phyloP scores from a whole-genome alignment of 345 rosid genomes.

The Raphanus raphanistrum region DNA sequence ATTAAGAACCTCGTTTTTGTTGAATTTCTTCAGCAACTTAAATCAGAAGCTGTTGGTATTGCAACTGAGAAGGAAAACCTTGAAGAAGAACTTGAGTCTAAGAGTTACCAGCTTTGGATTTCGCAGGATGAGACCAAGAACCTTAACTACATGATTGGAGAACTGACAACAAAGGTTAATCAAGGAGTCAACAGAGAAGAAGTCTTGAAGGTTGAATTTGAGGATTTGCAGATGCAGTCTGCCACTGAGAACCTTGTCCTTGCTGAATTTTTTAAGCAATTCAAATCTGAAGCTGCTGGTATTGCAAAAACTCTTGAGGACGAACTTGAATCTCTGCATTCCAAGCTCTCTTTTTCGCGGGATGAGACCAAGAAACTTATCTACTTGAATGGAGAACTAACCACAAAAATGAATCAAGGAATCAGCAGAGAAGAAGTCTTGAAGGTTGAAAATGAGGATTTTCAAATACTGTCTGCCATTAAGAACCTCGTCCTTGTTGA shows the following conservation, averaged over 20 bases:
- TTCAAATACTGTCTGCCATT: conserved; percentile 37
- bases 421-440: conserved; percentile 57
- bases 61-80: too few species aligned
- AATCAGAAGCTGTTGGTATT: too few species aligned
- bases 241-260: neutral
- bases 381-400: conserved; percentile 50
- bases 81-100: conserved; percentile 40
- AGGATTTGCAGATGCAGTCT: conserved; percentile 43
- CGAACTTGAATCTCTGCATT: conserved; percentile 46
- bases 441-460: conserved; percentile 50
- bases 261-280: neutral
- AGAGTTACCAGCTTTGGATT: conserved; percentile 44
- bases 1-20: too few species aligned
- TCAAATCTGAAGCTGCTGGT: neutral
- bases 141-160: conserved; percentile 46
- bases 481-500: neutral
- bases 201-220: conserved; percentile 53
- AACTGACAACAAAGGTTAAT: conserved; percentile 49
- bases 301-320: neutral
- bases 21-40: too few species aligned
- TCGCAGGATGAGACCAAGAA: conserved; percentile 50
- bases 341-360: conserved; percentile 48
- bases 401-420: conserved; percentile 50
- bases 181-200: conserved; percentile 61
- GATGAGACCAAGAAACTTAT: conserved; percentile 45